Conservation (phyloP, 306 rosid species). For the Abrus precatorius region DNA sequence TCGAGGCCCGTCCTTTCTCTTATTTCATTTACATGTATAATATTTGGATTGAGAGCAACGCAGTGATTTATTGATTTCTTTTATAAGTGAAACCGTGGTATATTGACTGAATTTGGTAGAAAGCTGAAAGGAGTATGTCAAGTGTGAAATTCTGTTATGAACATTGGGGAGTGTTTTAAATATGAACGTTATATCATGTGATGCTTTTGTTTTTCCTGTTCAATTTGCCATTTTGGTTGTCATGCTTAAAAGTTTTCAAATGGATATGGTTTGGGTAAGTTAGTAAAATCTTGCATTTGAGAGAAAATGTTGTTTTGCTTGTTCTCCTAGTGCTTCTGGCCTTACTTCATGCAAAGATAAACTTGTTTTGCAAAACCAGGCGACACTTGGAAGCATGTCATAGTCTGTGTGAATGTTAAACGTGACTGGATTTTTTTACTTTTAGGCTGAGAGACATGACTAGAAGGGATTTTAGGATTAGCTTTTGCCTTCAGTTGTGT, state of each 20-base stretch:
- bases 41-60: conserved; percentile 7
- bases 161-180: background rate
- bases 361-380: conserved; percentile 11
- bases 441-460: conserved; percentile 2
- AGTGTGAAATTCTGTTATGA: background rate
- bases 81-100: background rate
- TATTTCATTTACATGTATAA: conserved; percentile 5
- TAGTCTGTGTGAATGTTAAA: conserved; percentile 16
- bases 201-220: conserved; percentile 16
- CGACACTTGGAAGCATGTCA: background rate
- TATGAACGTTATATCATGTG: background rate
- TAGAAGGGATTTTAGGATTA: background rate
- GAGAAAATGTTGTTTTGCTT: background rate
- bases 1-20: conserved; percentile 58
- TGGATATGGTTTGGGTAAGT: background rate
- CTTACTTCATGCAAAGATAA: background rate
- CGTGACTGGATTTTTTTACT: conserved; percentile 13
- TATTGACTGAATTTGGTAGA: conserved; percentile 12
- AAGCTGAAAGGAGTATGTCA: background rate
- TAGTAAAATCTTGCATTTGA: conserved; percentile 16
- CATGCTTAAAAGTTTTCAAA: background rate
- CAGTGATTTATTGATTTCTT: background rate
- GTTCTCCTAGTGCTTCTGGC: conserved; percentile 11
- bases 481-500: conserved; percentile 26
- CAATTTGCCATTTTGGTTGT: background rate